Percentiles rank a stretch among this genome's conserved stretches.
phyloP scores from a whole-genome alignment of 2,329 filamentous ascomycete genomes.

The Aspergillus fructus region DNA sequence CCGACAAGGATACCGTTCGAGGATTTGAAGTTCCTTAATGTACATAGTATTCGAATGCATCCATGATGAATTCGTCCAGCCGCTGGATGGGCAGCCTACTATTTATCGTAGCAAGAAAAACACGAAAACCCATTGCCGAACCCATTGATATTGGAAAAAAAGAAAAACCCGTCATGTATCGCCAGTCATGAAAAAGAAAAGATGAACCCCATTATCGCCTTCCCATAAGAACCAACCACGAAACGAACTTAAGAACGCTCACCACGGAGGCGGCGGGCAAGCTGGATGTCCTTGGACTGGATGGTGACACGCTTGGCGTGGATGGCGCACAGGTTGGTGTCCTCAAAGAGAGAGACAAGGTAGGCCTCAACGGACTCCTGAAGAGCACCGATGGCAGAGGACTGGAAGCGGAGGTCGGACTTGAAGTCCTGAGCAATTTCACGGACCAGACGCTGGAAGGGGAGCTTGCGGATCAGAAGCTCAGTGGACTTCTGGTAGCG shows the following conservation, averaged over 20 bases:
- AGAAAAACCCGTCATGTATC: conserved; percentile 44
- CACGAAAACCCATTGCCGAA: conserved; percentile 30
- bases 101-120: conserved; percentile 31
- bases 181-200: conserved; percentile 42
- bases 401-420: conserved; percentile 95
- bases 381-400: conserved; percentile 91
- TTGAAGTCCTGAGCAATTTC: conserved; percentile 97
- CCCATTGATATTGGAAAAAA: conserved; percentile 41
- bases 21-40: conserved; percentile 30
- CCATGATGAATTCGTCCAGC: conserved; percentile 33
- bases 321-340: conserved; percentile 97
- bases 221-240: conserved; percentile 37
- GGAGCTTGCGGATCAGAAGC: conserved; percentile 93
- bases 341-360: conserved; percentile 96
- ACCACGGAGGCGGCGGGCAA: conserved; percentile 90
- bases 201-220: conserved; percentile 42
- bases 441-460: conserved; percentile 95
- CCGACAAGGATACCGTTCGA: conserved; percentile 29
- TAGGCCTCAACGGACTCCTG: conserved; percentile 99
- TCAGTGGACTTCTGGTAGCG: conserved; percentile 97
- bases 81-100: conserved; percentile 28
- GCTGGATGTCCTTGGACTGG: conserved; percentile 90
- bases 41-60: conserved; percentile 31
- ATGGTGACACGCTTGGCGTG: conserved; percentile 99
- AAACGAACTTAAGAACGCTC: conserved; percentile 71